Conservation (phyloP, 2,329 filamentous ascomycete genomes). For the Aspergillus ustus region DNA sequence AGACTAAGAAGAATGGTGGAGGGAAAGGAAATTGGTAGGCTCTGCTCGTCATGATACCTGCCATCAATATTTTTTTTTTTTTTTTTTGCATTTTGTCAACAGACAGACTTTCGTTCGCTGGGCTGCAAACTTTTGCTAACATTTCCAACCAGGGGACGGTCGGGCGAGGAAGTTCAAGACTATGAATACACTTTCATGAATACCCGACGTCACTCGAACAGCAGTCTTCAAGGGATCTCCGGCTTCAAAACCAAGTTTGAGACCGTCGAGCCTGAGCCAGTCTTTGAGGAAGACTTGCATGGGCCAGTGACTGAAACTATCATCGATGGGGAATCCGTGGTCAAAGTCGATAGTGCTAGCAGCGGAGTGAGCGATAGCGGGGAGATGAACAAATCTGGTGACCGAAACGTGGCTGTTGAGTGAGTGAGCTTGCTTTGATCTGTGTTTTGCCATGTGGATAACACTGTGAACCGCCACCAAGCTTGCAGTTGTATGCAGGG, state of each 20-base stretch:
- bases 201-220: conserved; percentile 89
- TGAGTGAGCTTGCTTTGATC: neutral
- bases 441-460: neutral
- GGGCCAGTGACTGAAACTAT: conserved; percentile 61
- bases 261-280: conserved; percentile 81
- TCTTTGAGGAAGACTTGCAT: conserved; percentile 86
- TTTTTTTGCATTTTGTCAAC: neutral
- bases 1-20: conserved; percentile 94
- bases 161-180: conserved; percentile 83
- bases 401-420: neutral
- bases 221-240: conserved; percentile 72
- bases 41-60: neutral
- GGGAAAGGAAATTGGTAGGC: conserved; percentile 93
- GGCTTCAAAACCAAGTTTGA: conserved; percentile 98
- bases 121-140: neutral
- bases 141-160: conserved; percentile 68
- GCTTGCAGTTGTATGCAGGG: neutral
- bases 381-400: conserved; percentile 26
- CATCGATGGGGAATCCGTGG: conserved; percentile 22
- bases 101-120: neutral
- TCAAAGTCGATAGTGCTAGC: conserved; percentile 51
- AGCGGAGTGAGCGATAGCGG: conserved; percentile 38
- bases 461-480: neutral
- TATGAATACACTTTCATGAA: conserved; percentile 83
- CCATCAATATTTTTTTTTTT: neutral